phyloP scores from a whole-genome alignment of 2,329 filamentous ascomycete genomes.

The Fusarium marasasianum region DNA sequence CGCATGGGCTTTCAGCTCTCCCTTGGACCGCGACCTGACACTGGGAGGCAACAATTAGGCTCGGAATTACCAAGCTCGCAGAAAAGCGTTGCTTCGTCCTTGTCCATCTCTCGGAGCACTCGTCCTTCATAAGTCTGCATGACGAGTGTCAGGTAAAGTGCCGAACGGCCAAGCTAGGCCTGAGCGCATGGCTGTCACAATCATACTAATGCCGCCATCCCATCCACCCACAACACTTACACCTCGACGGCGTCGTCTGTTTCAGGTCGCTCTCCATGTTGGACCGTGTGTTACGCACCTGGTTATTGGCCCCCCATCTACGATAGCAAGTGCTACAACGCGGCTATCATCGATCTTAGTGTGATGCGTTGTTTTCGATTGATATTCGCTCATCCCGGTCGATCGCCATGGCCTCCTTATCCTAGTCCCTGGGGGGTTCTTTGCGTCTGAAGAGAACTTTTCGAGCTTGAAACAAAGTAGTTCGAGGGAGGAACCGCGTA shows the following conservation, averaged over 20 bases:
- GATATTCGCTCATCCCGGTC: constrained; percentile 21
- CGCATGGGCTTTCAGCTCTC: background rate
- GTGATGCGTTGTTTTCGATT: constrained; percentile 20
- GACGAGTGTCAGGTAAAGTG: constrained; percentile 5
- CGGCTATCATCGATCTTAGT: constrained; percentile 32
- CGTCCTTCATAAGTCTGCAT: background rate
- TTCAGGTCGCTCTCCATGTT: constrained; percentile 40
- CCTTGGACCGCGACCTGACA: constrained; percentile 16
- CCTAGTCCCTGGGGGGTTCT: constrained; percentile 5
- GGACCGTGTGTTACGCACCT: constrained; percentile 31
- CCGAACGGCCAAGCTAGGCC: background rate
- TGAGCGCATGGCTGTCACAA: constrained; percentile 12
- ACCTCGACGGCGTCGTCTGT: constrained; percentile 32
- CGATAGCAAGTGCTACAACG: constrained; percentile 1
- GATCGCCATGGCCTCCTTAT: constrained; percentile 23
- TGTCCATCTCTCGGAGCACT: constrained; percentile 5
- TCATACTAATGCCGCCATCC: constrained; percentile 14
- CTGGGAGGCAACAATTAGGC: background rate
- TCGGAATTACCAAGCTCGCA: background rate
- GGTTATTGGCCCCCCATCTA: background rate
- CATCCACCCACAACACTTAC: constrained; percentile 15
- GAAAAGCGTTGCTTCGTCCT: constrained; percentile 4
- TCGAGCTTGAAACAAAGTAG: constrained; percentile 9
- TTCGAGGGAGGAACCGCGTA: background rate
- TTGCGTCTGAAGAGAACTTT: background rate